Evolutionary conservation across 768 basidiomycete genomes (phyloP).

Genomic region (Phanerodontia chrysosporium): DNA sequence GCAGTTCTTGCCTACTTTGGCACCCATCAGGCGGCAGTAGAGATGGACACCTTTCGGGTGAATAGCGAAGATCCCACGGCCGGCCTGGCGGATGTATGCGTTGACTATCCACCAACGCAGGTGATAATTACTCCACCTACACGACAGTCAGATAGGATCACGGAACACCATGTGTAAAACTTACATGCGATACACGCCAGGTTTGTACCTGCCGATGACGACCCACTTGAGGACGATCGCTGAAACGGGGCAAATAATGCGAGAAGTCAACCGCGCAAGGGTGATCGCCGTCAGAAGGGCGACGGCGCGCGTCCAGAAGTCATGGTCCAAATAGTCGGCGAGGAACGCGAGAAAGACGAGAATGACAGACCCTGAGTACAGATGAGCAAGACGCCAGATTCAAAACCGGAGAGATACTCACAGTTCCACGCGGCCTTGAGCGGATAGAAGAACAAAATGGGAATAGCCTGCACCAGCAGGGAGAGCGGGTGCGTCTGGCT

Average conservation of each 20-base stretch:
- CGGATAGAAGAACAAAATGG: slow-evolving; percentile 41
- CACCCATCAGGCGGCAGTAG: slow-evolving; percentile 44
- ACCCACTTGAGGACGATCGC: slow-evolving; percentile 45
- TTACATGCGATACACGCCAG: slow-evolving; percentile 24
- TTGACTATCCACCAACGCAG: slow-evolving; percentile 44
- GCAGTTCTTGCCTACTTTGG: slow-evolving; percentile 38
- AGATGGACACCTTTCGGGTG: slow-evolving; percentile 34
- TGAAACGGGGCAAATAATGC: slow-evolving; percentile 34
- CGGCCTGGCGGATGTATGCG: slow-evolving; percentile 34
- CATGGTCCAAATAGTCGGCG: slow-evolving; percentile 23
- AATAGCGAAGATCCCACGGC: slow-evolving; percentile 38
- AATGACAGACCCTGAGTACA: slow-evolving; percentile 26
- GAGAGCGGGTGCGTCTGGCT: slow-evolving; percentile 30
- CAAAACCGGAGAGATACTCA: background rate
- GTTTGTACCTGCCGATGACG: slow-evolving; percentile 38
- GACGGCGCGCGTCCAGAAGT: slow-evolving; percentile 32
- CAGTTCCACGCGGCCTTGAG: slow-evolving; percentile 41
- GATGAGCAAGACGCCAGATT: background rate
- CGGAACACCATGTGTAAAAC: background rate
- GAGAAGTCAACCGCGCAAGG: slow-evolving; percentile 30
- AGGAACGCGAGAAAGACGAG: slow-evolving; percentile 35
- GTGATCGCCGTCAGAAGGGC: slow-evolving; percentile 33
- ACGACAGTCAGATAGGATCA: background rate
- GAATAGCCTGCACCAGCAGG: slow-evolving; percentile 40
- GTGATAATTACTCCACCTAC: slow-evolving; percentile 31